phyloP scores from a whole-genome alignment of 345 rosid species.

The Pistacia atlantica region DNA sequence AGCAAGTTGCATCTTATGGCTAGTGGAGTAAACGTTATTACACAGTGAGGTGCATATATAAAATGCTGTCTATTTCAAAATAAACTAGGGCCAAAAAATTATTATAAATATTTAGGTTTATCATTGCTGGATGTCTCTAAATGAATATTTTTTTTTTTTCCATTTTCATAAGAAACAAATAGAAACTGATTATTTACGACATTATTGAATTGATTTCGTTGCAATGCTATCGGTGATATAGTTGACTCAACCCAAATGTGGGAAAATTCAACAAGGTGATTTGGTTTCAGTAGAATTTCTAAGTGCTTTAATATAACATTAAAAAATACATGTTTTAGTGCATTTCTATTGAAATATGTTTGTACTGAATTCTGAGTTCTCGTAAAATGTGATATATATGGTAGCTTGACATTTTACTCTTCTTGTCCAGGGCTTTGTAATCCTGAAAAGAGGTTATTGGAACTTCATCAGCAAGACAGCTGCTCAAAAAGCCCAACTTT shows the following conservation, averaged over 20 bases:
- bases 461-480: constrained; percentile 75
- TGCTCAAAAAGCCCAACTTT: constrained; percentile 85
- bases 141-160: too few relatives aligned
- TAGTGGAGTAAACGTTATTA: background rate
- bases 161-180: too few relatives aligned
- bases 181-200: background rate
- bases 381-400: too few relatives aligned
- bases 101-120: background rate
- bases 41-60: background rate
- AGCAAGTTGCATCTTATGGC: background rate
- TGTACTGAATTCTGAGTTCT: background rate
- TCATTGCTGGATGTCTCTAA: background rate
- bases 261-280: background rate
- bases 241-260: background rate
- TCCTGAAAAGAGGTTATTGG: constrained; percentile 72
- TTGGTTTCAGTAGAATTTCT: background rate
- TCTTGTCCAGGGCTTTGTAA: constrained; percentile 65
- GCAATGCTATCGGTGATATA: background rate
- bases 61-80: background rate
- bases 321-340: background rate
- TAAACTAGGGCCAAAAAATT: background rate
- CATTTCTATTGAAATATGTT: background rate
- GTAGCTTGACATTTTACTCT: constrained; percentile 10
- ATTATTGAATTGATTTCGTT: background rate
- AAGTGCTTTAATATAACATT: background rate